Percentiles rank a stretch among this genome's conserved stretches.
Evolutionary conservation across 306 rosid species (phyloP).

Genomic region (Pachyrhizus erosus): DNA sequence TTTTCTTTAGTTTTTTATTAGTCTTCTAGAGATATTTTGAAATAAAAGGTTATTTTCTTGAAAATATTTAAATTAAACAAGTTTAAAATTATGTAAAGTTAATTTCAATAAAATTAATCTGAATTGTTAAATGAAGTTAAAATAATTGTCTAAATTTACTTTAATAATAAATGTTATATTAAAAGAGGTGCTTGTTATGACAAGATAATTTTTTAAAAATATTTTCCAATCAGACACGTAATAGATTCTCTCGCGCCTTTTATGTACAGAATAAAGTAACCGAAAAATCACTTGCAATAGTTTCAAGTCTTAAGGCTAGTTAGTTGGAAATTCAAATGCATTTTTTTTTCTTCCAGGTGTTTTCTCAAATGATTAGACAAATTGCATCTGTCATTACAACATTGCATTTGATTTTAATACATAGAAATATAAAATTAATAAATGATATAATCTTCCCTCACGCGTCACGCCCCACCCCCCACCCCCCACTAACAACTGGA

Average conservation of each 20-base stretch:
- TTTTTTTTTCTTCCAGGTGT: neutral
- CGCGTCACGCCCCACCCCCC: neutral
- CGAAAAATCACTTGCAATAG: constrained; percentile 17
- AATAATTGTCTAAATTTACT: neutral
- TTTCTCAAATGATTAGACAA: constrained; percentile 18
- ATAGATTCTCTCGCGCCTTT: constrained; percentile 9
- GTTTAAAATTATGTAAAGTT: neutral
- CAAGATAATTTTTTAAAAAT: neutral
- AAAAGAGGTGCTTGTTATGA: too few relatives aligned
- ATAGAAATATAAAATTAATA: neutral
- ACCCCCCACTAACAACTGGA: constrained; percentile 29
- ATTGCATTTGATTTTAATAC: constrained; percentile 14
- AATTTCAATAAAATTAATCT: too few relatives aligned
- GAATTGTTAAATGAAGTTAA: too few relatives aligned
- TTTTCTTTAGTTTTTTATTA: too few relatives aligned
- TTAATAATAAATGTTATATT: too few relatives aligned
- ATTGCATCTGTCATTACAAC: neutral
- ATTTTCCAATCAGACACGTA: neutral
- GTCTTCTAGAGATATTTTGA: too few relatives aligned
- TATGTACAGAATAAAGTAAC: neutral
- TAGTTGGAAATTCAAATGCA: neutral
- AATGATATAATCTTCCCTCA: neutral
- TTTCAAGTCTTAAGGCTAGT: constrained; percentile 7
- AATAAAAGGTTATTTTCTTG: too few relatives aligned
- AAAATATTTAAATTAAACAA: too few relatives aligned